Base-by-base conservation (phyloP, 768 basidiomycete species). In the Lactifluus echinatus region DNA sequence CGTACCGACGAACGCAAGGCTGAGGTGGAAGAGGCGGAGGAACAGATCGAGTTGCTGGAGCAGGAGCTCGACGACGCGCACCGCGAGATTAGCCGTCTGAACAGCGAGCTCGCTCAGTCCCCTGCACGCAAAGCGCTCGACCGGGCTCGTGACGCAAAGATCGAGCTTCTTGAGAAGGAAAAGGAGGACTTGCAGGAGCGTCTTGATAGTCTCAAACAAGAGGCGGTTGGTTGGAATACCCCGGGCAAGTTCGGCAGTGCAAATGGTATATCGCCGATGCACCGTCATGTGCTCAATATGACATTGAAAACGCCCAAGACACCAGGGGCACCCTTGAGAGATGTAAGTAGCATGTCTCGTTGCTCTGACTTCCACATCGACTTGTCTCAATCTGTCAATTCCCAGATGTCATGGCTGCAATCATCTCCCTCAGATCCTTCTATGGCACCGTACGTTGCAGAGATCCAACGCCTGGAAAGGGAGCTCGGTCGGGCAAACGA, bases 401-500 rank as follows among this genome's bases (percentile, higher is more conserved):
- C 65, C 3, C 51, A 89, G 86, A 74, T 89, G 65, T 85, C 87
- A 6, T 89, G 85, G 85, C 66, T 88, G 49, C 82, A 88, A 62
- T 79, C 70, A 21, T 84, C 83, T 3, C 74, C 76, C 6, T 69
- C 74, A 4, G 85, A 87, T 58, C 75, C 77, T 5, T 75, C 79
- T 12, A 70, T 79, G 2, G 74, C 84, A 3, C 86, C 87, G 31
- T 69, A 89, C 17, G 67, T 90, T n/a, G 71, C 76, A 1, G 87
- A 93, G 68, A 87, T 93, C 49, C 76, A 74, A 50, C 79, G 85
- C 23, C 73, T 93, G 36, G 85, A 92, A 64, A 74, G 74, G 17
- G 85, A 93, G 63, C 82, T 93, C 26, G 85, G 87, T 60, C 76
- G 67, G 2, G 91, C 90, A 10, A 92, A 94, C 66, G 83, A 86